Conservation (phyloP, 1,139 yeast species). For the Saccharomyces pastorianus region DNA sequence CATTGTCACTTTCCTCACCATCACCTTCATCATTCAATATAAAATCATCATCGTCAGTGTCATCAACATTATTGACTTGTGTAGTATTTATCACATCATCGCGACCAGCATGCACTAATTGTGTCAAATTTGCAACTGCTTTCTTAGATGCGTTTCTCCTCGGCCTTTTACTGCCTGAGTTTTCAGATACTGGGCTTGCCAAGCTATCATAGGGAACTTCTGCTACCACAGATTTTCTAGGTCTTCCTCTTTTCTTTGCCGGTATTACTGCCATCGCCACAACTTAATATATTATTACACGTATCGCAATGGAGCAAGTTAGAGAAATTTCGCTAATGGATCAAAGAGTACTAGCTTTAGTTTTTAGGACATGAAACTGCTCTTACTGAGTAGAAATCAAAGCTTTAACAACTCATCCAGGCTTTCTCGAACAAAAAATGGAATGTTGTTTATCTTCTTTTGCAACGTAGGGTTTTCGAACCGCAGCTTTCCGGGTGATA, state of each 20-base stretch:
- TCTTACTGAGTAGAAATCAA: background rate
- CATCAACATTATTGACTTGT: slow-evolving; percentile 1
- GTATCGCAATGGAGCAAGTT: background rate
- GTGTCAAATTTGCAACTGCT: slow-evolving; percentile 7
- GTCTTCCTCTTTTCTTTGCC: slow-evolving; percentile 8
- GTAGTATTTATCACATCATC: slow-evolving; percentile 4
- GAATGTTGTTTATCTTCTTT: background rate
- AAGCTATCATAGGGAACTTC: background rate
- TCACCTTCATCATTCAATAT: slow-evolving; percentile 5
- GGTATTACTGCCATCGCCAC: background rate
- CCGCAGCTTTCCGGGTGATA: background rate
- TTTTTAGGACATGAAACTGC: background rate
- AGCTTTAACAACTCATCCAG: background rate
- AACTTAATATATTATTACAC: background rate
- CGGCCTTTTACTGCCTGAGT: slow-evolving; percentile 8
- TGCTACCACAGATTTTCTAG: slow-evolving; percentile 1
- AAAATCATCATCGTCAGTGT: background rate
- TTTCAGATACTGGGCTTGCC: slow-evolving; percentile 7
- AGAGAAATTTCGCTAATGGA: background rate
- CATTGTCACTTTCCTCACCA: slow-evolving; percentile 8
- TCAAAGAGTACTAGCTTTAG: background rate
- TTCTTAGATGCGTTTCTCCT: slow-evolving; percentile 2
- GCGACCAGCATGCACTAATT: slow-evolving; percentile 4
- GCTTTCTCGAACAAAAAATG: background rate
- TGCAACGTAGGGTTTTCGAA: slow-evolving; percentile 4